These are phyloP conservation scores for Carex sylvatica DNA, from an alignment of 202 grass and related monocot species.

Conservation along the genomic window DNA sequence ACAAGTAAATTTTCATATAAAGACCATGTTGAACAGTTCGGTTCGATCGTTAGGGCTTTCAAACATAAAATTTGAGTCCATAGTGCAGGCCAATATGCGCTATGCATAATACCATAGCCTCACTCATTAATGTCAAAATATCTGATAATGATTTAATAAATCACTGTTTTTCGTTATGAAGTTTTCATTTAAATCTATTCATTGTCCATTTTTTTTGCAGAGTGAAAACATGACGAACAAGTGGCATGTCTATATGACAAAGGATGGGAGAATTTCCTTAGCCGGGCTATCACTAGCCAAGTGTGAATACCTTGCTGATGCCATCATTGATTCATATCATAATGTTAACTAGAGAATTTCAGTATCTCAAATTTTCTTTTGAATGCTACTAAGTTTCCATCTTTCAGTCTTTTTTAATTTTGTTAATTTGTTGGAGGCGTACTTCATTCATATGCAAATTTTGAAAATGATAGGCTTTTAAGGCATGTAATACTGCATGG, in stretches of 20 bases:
- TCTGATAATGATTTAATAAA: background rate
- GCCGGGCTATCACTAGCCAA: conserved; percentile 70
- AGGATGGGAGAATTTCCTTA: conserved; percentile 92
- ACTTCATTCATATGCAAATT: conserved; percentile 13
- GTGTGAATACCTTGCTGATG: conserved; percentile 76
- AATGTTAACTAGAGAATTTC: conserved; percentile 55
- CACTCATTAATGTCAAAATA: background rate
- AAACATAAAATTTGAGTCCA: no score
- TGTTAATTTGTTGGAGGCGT: background rate
- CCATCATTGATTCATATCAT: conserved; percentile 86
- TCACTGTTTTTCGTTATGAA: background rate
- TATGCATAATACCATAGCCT: no score
- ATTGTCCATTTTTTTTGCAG: conserved; percentile 32
- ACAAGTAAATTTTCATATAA: no score
- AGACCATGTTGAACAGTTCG: no score
- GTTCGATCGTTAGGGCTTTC: no score
- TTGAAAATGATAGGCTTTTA: conserved; percentile 5
- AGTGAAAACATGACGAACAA: conserved; percentile 87
- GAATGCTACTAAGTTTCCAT: conserved; percentile 30
- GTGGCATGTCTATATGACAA: conserved; percentile 96
- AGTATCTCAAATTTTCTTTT: conserved; percentile 11
- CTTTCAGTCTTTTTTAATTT: conserved; percentile 28
- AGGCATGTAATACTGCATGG: background rate
- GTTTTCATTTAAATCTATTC: background rate
- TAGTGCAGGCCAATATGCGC: no score